Percentiles rank a stretch among this genome's conserved stretches.
Evolutionary conservation across 192 early-diverging fungal genomes (phyloP).

Genomic region (Backusella psychrophila): DNA sequence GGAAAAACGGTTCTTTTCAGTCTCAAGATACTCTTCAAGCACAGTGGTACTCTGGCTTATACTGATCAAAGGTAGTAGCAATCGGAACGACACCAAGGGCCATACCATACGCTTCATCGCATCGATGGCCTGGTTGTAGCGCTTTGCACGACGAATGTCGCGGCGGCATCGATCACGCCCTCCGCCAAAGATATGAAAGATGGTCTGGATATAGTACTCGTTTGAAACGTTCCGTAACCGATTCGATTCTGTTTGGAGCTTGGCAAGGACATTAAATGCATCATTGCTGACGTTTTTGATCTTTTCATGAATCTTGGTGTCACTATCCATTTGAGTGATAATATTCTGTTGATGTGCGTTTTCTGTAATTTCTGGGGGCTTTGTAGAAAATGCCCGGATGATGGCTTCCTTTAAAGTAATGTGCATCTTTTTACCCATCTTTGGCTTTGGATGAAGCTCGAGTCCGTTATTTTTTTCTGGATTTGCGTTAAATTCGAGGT

Average conservation of each 20-base stretch:
- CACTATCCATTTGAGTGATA: neutral
- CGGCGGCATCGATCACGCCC: neutral
- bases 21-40: neutral
- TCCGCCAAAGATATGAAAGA: conserved; percentile 7
- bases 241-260: conserved; percentile 11
- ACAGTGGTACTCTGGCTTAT: neutral
- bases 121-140: conserved; percentile 13
- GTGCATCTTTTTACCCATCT: neutral
- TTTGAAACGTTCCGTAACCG: conserved; percentile 12
- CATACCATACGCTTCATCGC: conserved; percentile 9
- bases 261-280: neutral
- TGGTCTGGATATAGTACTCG: conserved; percentile 6
- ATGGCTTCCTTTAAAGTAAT: neutral
- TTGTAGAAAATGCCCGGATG: neutral
- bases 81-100: conserved; percentile 8
- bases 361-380: neutral
- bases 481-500: conserved; percentile 1
- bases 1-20: neutral
- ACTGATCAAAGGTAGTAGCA: neutral
- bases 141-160: conserved; percentile 8
- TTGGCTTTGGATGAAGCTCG: neutral
- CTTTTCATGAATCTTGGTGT: neutral
- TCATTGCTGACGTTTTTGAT: neutral
- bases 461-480: neutral
- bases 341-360: neutral